These are phyloP conservation scores for Dothistroma pini DNA, from an alignment of 2,329 filamentous ascomycete genomes.

Conservation along the genomic window DNA sequence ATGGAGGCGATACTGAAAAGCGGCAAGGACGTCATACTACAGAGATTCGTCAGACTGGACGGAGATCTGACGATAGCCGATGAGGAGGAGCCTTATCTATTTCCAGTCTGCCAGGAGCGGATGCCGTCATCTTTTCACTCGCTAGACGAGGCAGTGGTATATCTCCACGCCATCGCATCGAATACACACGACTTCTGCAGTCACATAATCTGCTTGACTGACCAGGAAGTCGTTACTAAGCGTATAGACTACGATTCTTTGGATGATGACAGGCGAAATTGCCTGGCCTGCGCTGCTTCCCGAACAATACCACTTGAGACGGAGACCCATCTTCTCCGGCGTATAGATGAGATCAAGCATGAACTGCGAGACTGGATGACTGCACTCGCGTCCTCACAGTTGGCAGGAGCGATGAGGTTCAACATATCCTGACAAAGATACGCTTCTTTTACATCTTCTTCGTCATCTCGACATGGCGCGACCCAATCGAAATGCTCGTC, in stretches of 20 bases:
- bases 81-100: slow-evolving; percentile 19
- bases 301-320: slow-evolving; percentile 8
- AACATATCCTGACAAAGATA: slow-evolving; percentile 15
- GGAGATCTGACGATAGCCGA: slow-evolving; percentile 19
- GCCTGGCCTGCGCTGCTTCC: slow-evolving; percentile 17
- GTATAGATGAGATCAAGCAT: slow-evolving; percentile 13
- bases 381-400: slow-evolving; percentile 9
- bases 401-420: slow-evolving; percentile 6
- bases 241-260: slow-evolving; percentile 10
- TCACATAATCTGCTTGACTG: slow-evolving; percentile 16
- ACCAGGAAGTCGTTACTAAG: slow-evolving; percentile 8
- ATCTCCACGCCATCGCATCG: slow-evolving; percentile 17
- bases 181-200: slow-evolving; percentile 13
- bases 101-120: slow-evolving; percentile 13
- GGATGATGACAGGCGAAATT: slow-evolving; percentile 19
- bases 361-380: slow-evolving; percentile 17
- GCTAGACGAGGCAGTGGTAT: slow-evolving; percentile 18
- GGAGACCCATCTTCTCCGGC: slow-evolving; percentile 2
- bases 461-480: slow-evolving; percentile 17
- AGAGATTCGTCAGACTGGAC: slow-evolving; percentile 19
- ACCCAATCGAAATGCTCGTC: slow-evolving; percentile 13
- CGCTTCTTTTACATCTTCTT: slow-evolving; percentile 22
- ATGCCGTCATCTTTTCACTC: slow-evolving; percentile 16
- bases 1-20: slow-evolving; percentile 11
- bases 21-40: slow-evolving; percentile 17